Percentiles rank a stretch among this genome's conserved stretches.
Evolutionary conservation across 1,284 basidiomycete species (phyloP).

Genomic region (Earliella scabrosa): DNA sequence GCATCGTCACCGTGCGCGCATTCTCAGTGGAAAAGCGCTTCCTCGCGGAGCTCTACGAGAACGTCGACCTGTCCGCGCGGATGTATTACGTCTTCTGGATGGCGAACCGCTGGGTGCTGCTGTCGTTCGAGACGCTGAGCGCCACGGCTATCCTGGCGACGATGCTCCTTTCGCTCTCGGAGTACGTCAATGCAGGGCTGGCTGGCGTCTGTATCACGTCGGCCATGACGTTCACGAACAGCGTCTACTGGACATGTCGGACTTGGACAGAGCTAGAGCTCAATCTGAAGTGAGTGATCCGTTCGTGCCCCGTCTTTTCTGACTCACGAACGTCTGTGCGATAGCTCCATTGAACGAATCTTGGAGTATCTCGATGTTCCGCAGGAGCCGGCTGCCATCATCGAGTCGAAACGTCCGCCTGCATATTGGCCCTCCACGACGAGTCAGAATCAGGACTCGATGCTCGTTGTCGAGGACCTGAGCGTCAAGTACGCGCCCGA

Average conservation of each 20-base stretch:
- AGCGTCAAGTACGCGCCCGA: slow-evolving; percentile 85
- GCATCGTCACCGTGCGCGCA: slow-evolving; percentile 87
- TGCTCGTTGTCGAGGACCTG: slow-evolving; percentile 64
- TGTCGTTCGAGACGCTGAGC: slow-evolving; percentile 81
- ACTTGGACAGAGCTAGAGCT: slow-evolving; percentile 64
- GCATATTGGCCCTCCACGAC: slow-evolving; percentile 83
- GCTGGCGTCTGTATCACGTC: slow-evolving; percentile 89
- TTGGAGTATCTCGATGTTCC: slow-evolving; percentile 90
- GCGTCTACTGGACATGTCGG: slow-evolving; percentile 74
- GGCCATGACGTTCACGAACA: slow-evolving; percentile 62
- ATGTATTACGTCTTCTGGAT: slow-evolving; percentile 86
- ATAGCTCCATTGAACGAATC: slow-evolving; percentile 83
- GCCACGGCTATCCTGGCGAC: slow-evolving; percentile 67
- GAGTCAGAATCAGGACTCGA: slow-evolving; percentile 51
- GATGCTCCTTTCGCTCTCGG: slow-evolving; percentile 75
- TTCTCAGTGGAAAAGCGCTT: slow-evolving; percentile 87
- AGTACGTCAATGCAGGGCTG: slow-evolving; percentile 70
- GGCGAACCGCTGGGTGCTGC: slow-evolving; percentile 78
- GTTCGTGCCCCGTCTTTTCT: background rate
- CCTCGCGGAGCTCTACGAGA: slow-evolving; percentile 70
- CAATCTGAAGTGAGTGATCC: slow-evolving; percentile 59
- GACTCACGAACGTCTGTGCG: background rate
- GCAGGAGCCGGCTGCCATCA: slow-evolving; percentile 79
- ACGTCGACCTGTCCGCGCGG: slow-evolving; percentile 70
- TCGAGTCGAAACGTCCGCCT: slow-evolving; percentile 70